Evolutionary conservation across 345 rosid genomes (phyloP).

Genomic region (Syzygium grande): DNA sequence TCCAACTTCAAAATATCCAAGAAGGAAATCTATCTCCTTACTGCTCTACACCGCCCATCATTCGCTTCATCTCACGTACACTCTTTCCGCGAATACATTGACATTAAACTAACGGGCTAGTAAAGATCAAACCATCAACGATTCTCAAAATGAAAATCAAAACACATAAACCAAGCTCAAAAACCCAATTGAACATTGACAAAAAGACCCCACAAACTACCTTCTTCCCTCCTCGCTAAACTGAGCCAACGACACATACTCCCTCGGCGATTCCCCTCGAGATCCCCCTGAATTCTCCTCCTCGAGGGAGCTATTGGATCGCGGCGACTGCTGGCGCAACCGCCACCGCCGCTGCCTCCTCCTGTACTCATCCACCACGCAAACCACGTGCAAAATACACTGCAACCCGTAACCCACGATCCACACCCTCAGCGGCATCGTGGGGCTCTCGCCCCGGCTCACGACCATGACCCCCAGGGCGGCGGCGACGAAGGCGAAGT

Average conservation of each 20-base stretch:
- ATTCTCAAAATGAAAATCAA: background rate
- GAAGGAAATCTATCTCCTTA: background rate
- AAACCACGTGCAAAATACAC: slow-evolving; percentile 79
- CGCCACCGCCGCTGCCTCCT: slow-evolving; percentile 49
- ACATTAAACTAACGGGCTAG: background rate
- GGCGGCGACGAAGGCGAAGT: slow-evolving; percentile 73
- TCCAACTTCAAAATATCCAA: background rate
- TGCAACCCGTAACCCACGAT: slow-evolving; percentile 70
- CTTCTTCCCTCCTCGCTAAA: slow-evolving; percentile 55
- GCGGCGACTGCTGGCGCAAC: background rate
- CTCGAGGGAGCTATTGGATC: background rate
- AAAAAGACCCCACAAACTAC: slow-evolving; percentile 18
- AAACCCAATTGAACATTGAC: background rate
- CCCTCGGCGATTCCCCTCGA: slow-evolving; percentile 37
- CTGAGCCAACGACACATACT: slow-evolving; percentile 59
- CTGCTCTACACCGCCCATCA: background rate
- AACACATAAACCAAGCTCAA: background rate
- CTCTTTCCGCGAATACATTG: background rate
- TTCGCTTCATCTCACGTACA: background rate
- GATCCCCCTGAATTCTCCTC: slow-evolving; percentile 31
- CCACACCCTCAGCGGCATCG: slow-evolving; percentile 85
- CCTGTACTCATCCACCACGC: slow-evolving; percentile 73
- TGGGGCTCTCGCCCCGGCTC: slow-evolving; percentile 57
- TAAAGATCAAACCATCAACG: background rate
- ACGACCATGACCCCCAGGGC: slow-evolving; percentile 48